Evolutionary conservation across 805 yeast genomes (phyloP).

Genomic region (Kluyveromyces dobzhanskii): DNA sequence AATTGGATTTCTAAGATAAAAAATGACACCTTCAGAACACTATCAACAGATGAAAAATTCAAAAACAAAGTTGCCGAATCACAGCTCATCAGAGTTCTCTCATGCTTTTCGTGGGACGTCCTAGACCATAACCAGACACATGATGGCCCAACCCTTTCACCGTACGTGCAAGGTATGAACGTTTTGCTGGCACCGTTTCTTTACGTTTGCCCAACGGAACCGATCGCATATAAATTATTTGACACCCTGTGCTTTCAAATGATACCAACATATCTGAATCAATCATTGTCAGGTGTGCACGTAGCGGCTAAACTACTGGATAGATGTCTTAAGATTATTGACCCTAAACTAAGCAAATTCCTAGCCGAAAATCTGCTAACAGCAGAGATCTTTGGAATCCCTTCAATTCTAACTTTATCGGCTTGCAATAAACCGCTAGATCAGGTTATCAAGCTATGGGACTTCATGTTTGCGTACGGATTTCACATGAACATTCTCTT

Average conservation of each 20-base stretch:
- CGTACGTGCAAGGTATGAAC: conserved; percentile 89
- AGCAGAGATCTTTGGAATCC: conserved; percentile 82
- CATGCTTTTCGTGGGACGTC: conserved; percentile 55
- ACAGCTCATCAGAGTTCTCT: conserved; percentile 56
- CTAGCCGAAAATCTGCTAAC: conserved; percentile 40
- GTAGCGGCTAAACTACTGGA: conserved; percentile 71
- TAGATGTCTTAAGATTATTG: conserved; percentile 58
- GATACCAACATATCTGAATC: conserved; percentile 72
- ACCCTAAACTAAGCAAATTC: conserved; percentile 57
- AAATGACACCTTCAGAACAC: conserved; percentile 80
- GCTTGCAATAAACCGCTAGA: conserved; percentile 82
- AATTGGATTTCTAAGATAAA: conserved; percentile 53
- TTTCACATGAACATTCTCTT: conserved; percentile 79
- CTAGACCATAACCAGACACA: conserved; percentile 7
- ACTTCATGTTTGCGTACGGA: conserved; percentile 84
- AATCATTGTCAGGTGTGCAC: conserved; percentile 73
- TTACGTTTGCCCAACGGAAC: conserved; percentile 68
- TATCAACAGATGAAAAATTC: conserved; percentile 64
- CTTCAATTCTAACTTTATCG: conserved; percentile 72
- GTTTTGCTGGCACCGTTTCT: conserved; percentile 78
- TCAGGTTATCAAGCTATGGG: conserved; percentile 79
- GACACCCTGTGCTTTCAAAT: conserved; percentile 50
- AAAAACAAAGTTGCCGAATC: conserved; percentile 61
- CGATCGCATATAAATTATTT: conserved; percentile 73
- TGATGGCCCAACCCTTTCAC: conserved; percentile 13